These are phyloP conservation scores for Gracilariopsis chorda DNA, from an alignment of 23 red algal species.

Conservation along the genomic window DNA sequence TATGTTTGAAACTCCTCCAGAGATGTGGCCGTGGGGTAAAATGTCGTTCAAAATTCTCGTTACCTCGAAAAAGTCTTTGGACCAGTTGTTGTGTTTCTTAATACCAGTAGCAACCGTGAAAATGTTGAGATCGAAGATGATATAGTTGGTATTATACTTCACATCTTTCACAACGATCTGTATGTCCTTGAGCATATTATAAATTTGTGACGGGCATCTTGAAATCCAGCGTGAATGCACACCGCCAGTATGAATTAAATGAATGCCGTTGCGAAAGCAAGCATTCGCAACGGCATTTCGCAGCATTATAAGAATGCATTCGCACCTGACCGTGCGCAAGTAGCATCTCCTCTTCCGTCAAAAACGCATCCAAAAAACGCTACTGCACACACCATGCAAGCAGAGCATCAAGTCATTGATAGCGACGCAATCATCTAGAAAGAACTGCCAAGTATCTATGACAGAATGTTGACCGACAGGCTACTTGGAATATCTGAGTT, in stretches of 20 bases:
- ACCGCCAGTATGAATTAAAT: conserved; percentile 67
- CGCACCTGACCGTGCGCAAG: conserved; percentile 51
- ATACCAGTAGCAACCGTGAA: conserved; percentile 76
- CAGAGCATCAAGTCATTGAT: no score
- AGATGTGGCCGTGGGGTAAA: conserved; percentile 54
- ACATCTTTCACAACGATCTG: conserved; percentile 56
- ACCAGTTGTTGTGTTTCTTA: conserved; percentile 78
- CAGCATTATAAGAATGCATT: not conserved
- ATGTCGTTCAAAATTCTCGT: conserved; percentile 18
- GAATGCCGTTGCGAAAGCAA: conserved; percentile 72
- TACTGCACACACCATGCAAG: conserved; percentile 52
- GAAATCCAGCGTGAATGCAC: conserved; percentile 48
- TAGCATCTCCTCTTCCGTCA: conserved; percentile 56
- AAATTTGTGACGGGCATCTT: no score
- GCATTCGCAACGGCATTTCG: conserved; percentile 56
- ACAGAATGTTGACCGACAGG: no score
- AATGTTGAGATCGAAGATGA: conserved; percentile 81
- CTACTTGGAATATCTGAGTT: no score
- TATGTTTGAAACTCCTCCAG: conserved; percentile 74
- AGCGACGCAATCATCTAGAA: no score
- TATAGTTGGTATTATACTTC: conserved; percentile 52
- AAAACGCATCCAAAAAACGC: conserved; percentile 57
- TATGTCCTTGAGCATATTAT: conserved; percentile 65
- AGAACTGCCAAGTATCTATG: no score
- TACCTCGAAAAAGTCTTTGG: conserved; percentile 64